Percentiles rank a stretch among this genome's conserved stretches.
These are phyloP conservation scores for Arachis monticola DNA, from an alignment of 331 rosid genomes.

Conservation along the genomic window DNA sequence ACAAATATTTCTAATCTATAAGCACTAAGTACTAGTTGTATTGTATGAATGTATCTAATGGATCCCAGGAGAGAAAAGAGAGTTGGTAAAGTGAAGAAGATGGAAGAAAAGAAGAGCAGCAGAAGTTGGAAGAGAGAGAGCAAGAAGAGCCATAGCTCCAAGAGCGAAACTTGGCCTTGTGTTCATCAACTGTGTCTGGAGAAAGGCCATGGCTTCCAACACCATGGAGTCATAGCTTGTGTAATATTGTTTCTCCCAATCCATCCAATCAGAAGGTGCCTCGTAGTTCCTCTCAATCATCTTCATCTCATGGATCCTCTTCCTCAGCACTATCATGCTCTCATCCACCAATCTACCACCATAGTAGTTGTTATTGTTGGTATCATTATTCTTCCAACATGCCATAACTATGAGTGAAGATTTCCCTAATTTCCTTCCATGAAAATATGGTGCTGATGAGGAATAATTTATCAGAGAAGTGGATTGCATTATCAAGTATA, in stretches of 20 bases:
- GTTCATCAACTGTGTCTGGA: constrained; percentile 56
- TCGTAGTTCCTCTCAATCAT: constrained; percentile 64
- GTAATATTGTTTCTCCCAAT: constrained; percentile 62
- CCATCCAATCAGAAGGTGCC: constrained; percentile 67
- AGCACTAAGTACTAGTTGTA: too few species aligned
- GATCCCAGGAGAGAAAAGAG: constrained; percentile 16
- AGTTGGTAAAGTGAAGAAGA: constrained; percentile 22
- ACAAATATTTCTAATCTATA: too few species aligned
- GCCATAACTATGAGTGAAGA: constrained; percentile 34
- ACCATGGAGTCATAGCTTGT: constrained; percentile 50
- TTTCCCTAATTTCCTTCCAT: constrained; percentile 1
- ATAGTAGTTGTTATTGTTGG: constrained; percentile 28
- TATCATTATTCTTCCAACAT: not conserved
- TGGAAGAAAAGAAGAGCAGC: constrained; percentile 33
- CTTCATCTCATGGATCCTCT: constrained; percentile 68
- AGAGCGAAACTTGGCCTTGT: constrained; percentile 55
- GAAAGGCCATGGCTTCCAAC: constrained; percentile 44
- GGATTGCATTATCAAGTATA: constrained; percentile 31
- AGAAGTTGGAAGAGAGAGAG: constrained; percentile 45
- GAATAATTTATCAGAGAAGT: not conserved
- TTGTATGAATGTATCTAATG: not conserved
- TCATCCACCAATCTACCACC: constrained; percentile 57
- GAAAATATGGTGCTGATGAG: constrained; percentile 27
- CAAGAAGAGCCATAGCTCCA: constrained; percentile 41
- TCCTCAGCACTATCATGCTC: constrained; percentile 62